Conservation (phyloP, 257 asterid species). For the Plantago major region DNA sequence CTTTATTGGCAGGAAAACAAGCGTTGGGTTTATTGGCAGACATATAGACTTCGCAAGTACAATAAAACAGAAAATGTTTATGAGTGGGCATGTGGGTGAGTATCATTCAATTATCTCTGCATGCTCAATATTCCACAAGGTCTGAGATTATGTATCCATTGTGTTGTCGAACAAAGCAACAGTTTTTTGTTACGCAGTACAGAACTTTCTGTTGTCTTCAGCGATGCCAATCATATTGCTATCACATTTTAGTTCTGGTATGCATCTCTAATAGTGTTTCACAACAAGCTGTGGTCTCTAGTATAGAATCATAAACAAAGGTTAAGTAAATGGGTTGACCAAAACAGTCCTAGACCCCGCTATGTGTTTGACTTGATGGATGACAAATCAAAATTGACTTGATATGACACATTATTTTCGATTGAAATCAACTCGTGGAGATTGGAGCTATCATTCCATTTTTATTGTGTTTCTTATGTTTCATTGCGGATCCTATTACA, state of each 20-base stretch:
- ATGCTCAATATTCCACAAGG: not conserved
- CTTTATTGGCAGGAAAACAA: slow-evolving; percentile 54
- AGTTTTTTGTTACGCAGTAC: slow-evolving; percentile 2
- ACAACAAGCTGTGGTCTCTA: not conserved
- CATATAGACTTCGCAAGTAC: slow-evolving; percentile 60
- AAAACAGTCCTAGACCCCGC: not conserved
- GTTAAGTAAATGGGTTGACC: not conserved
- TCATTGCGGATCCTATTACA: slow-evolving; percentile 7
- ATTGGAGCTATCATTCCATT: slow-evolving; percentile 6
- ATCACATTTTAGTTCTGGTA: not conserved
- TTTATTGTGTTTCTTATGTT: slow-evolving; percentile 6
- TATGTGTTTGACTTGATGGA: not conserved
- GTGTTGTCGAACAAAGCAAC: slow-evolving; percentile 5
- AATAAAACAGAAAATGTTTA: slow-evolving; percentile 62
- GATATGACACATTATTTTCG: no score
- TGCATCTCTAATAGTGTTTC: slow-evolving; percentile 2
- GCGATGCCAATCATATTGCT: slow-evolving; percentile 1
- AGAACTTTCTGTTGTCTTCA: slow-evolving; percentile 3
- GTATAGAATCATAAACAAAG: not conserved
- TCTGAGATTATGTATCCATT: slow-evolving; percentile 10
- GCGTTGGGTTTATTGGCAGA: slow-evolving; percentile 78
- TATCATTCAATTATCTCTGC: not conserved
- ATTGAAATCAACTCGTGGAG: no score
- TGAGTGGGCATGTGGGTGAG: slow-evolving; percentile 51
- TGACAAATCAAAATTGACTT: not conserved